phyloP scores from a whole-genome alignment of 2,329 filamentous ascomycete species.

The Colletotrichum australisinense region DNA sequence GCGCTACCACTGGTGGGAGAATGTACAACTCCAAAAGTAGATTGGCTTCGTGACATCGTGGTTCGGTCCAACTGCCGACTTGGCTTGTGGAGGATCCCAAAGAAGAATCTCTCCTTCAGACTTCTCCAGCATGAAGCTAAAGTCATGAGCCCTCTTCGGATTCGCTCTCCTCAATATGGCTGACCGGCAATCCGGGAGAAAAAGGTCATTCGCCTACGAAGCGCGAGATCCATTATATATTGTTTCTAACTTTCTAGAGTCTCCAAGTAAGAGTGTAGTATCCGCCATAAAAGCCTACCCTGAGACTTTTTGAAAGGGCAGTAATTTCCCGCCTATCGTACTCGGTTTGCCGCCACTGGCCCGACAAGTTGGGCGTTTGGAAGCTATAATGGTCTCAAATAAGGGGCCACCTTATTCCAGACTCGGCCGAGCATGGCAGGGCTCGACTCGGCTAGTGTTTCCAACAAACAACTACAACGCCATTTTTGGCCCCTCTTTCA shows the following conservation, averaged over 20 bases:
- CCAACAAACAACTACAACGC: slow-evolving; percentile 21
- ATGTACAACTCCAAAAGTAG: background rate
- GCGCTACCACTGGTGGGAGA: slow-evolving; percentile 20
- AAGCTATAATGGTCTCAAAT: slow-evolving; percentile 10
- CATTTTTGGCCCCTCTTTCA: slow-evolving; percentile 11
- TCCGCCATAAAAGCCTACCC: background rate
- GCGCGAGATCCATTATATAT: background rate
- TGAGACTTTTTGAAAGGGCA: background rate
- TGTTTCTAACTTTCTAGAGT: background rate
- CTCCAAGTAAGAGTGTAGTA: background rate
- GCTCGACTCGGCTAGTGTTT: slow-evolving; percentile 26
- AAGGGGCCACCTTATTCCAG: slow-evolving; percentile 6
- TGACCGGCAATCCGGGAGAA: background rate
- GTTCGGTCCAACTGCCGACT: slow-evolving; percentile 17
- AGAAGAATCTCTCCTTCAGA: background rate
- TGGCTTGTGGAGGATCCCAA: background rate
- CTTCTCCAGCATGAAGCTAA: background rate
- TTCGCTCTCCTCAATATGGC: background rate
- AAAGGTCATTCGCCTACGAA: background rate
- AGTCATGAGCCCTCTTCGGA: background rate
- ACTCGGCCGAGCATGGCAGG: slow-evolving; percentile 17
- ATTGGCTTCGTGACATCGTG: slow-evolving; percentile 13
- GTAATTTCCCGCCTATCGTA: slow-evolving; percentile 1
- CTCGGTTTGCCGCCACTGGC: background rate
- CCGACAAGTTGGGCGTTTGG: background rate